Evolutionary conservation across 1,284 basidiomycete species (phyloP), one percentile per base, ranked within the genome.

Genomic region (Ceratobasidium theobromae): DNA sequence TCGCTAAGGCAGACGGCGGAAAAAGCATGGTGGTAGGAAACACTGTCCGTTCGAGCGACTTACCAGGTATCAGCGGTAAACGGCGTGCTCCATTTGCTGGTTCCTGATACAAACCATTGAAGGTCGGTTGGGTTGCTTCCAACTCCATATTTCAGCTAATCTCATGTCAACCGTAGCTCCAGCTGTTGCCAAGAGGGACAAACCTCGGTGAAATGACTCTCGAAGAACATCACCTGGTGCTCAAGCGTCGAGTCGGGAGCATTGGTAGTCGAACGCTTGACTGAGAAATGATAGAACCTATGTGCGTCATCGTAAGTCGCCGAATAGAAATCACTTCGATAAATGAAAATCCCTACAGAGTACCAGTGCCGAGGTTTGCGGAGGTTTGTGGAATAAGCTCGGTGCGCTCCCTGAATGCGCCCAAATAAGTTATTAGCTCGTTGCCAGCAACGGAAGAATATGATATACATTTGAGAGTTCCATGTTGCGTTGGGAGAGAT

Each of bases 191-290:
- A 68, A 32, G 27, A 38, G 30, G 55, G 25, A 62, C 72, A 53
- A 65, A 80, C 81, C 77, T 84, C 84, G 3, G 84, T 86, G 74
- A 86, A 86, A 73, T 86, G 85, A 51, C 82, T 84, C 74, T 86
- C 84, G 71, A 86, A 87, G 79, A 87, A 86, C 53, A 76, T 58
- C 54, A 79, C 81, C 73, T 86, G 84, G 70, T 86, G 84, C 72
- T 86, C 83, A 23, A 81, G 74, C 5, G 80, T 78, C 16, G 79
- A 54, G 69, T 83, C 79, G 2, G 84, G 84, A 3, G 79, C 76
- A 71, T 84, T 85, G 12, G 80, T 82, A 30, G 72, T 70, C 6
- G 78, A 76, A 21, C 77, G 79, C 74, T 76, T 81, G 48, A 86
- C 74, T 0, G 84, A 85, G 76, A 86, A 87, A 74, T 86, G 84